Percentiles rank a stretch among this genome's conserved stretches.
Conservation (phyloP, 2,329 filamentous ascomycete species). For the Xylaria sp. region DNA sequence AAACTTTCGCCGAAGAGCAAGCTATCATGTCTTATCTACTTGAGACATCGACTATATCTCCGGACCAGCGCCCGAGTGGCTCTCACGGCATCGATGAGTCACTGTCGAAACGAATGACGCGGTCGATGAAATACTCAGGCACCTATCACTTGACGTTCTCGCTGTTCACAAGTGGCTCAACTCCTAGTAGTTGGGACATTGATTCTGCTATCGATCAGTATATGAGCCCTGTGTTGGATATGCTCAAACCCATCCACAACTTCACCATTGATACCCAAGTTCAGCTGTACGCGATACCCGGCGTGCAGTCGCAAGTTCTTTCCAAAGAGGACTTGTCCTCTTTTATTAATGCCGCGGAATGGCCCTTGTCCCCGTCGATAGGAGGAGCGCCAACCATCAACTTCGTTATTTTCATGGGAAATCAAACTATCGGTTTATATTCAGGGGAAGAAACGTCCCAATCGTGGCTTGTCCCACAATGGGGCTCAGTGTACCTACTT, state of each 20-base stretch:
- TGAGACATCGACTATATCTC: constrained; percentile 66
- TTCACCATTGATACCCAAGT: constrained; percentile 98
- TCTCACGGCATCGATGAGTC: constrained; percentile 65
- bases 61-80: constrained; percentile 58
- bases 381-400: constrained; percentile 94
- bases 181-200: constrained; percentile 91
- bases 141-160: constrained; percentile 98
- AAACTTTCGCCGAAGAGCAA: constrained; percentile 88
- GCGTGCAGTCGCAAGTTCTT: constrained; percentile 72
- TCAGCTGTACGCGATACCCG: constrained; percentile 85
- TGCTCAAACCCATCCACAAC: constrained; percentile 86
- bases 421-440: constrained; percentile 72
- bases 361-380: constrained; percentile 94
- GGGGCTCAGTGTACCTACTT: constrained; percentile 79
- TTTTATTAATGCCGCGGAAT: constrained; percentile 98
- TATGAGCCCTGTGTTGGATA: constrained; percentile 81
- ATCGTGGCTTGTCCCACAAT: constrained; percentile 94
- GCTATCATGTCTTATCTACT: constrained; percentile 82
- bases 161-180: constrained; percentile 82
- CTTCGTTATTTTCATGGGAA: constrained; percentile 90
- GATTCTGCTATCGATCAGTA: constrained; percentile 83
- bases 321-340: constrained; percentile 88
- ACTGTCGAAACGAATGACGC: constrained; percentile 77
- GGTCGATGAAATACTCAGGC: constrained; percentile 89
- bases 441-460: constrained; percentile 63